Conservation (phyloP, 2,329 filamentous ascomycete genomes). For the Graphiopsis chlorocephala region DNA sequence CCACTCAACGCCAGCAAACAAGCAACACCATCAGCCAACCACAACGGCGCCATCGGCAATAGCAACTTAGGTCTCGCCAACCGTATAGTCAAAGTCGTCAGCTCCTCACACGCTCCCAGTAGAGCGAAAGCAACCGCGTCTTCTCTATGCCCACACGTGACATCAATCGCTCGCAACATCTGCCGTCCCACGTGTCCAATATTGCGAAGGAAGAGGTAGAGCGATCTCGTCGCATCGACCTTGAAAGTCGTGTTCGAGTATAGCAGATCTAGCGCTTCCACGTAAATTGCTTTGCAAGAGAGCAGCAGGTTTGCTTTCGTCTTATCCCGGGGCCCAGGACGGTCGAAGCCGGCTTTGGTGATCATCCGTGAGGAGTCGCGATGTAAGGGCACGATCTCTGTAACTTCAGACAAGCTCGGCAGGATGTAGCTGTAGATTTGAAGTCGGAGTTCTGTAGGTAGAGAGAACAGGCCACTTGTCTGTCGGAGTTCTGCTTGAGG, state of each 20-base stretch:
- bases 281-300: constrained; percentile 41
- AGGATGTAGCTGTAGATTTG: constrained; percentile 51
- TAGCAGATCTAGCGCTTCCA: constrained; percentile 45
- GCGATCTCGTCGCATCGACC: constrained; percentile 43
- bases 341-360: constrained; percentile 23
- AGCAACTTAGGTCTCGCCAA: constrained; percentile 26
- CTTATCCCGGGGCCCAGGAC: constrained; percentile 33
- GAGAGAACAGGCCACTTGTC: constrained; percentile 38
- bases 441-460: constrained; percentile 52
- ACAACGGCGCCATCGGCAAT: constrained; percentile 23
- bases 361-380: constrained; percentile 28
- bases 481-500: not conserved
- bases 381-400: constrained; percentile 25
- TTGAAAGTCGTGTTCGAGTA: constrained; percentile 49
- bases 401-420: constrained; percentile 22
- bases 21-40: constrained; percentile 29
- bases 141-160: constrained; percentile 27
- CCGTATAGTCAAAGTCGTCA: constrained; percentile 27
- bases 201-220: constrained; percentile 42
- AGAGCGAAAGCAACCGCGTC: constrained; percentile 33
- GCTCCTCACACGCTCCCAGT: constrained; percentile 27
- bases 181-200: constrained; percentile 29
- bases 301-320: constrained; percentile 43
- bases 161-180: constrained; percentile 25
- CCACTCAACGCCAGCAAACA: constrained; percentile 29